Evolutionary conservation across 805 yeast genomes (phyloP).

Genomic region (Lipomyces starkeyi): DNA sequence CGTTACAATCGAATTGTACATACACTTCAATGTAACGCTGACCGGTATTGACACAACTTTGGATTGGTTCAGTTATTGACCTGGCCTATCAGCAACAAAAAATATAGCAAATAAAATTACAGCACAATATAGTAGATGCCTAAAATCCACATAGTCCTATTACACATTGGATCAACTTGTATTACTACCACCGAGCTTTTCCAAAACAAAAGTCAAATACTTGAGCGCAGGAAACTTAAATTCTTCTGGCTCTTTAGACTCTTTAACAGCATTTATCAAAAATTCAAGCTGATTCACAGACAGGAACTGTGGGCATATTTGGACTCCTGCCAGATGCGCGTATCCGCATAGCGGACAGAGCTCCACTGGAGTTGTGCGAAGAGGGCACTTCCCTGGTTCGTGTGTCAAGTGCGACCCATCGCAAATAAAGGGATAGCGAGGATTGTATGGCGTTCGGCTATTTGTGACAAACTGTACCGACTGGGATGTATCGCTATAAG

Average conservation of each 20-base stretch:
- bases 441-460: constrained; percentile 4
- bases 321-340: constrained; percentile 13
- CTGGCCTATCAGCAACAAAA: too few species aligned
- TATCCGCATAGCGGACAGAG: constrained; percentile 26
- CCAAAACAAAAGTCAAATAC: background rate
- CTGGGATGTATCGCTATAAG: background rate
- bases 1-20: too few species aligned
- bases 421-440: constrained; percentile 16
- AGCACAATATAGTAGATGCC: too few species aligned
- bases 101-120: too few species aligned
- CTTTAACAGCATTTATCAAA: background rate
- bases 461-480: background rate
- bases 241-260: constrained; percentile 10
- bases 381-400: constrained; percentile 27
- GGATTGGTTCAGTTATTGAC: too few species aligned
- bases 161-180: background rate
- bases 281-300: constrained; percentile 6
- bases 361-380: constrained; percentile 19
- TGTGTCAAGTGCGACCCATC: constrained; percentile 28
- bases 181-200: background rate
- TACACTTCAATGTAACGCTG: too few species aligned
- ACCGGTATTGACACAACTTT: too few species aligned
- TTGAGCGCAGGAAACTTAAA: background rate
- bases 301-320: constrained; percentile 19
- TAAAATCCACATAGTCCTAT: background rate